These are phyloP conservation scores for Trametes sanguinea DNA, from an alignment of 768 basidiomycete genomes.

Conservation along the genomic window DNA sequence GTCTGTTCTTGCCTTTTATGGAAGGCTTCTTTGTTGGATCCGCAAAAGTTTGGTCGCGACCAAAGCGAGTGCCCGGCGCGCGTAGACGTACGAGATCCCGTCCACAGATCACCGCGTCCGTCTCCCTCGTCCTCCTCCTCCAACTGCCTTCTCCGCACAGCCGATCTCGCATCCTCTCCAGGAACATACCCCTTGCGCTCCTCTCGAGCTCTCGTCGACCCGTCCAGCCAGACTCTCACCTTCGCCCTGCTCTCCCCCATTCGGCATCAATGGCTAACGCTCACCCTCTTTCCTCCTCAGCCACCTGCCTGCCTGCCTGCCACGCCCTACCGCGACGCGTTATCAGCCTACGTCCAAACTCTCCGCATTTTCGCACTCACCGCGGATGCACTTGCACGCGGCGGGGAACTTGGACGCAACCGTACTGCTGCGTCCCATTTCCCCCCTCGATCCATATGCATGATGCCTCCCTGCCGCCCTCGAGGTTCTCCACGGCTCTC, in stretches of 20 bases:
- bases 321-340: background rate
- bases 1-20: slow-evolving; percentile 1
- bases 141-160: background rate
- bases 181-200: background rate
- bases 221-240: background rate
- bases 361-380: background rate
- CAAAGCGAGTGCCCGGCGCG: background rate
- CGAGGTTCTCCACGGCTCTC: background rate
- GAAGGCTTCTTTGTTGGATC: slow-evolving; percentile 11
- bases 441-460: too few relatives aligned
- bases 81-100: slow-evolving; percentile 13
- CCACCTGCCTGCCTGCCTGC: background rate
- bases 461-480: background rate
- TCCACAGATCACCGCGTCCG: background rate
- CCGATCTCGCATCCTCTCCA: slow-evolving; percentile 3
- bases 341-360: slow-evolving; percentile 8
- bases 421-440: too few relatives aligned
- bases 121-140: background rate
- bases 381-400: slow-evolving; percentile 1
- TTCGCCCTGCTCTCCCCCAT: background rate
- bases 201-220: background rate
- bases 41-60: slow-evolving; percentile 1
- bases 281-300: background rate
- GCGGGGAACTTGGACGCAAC: background rate
- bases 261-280: background rate